phyloP scores from a whole-genome alignment of 176 grass and related monocot species.

The Dactylis glomerata region DNA sequence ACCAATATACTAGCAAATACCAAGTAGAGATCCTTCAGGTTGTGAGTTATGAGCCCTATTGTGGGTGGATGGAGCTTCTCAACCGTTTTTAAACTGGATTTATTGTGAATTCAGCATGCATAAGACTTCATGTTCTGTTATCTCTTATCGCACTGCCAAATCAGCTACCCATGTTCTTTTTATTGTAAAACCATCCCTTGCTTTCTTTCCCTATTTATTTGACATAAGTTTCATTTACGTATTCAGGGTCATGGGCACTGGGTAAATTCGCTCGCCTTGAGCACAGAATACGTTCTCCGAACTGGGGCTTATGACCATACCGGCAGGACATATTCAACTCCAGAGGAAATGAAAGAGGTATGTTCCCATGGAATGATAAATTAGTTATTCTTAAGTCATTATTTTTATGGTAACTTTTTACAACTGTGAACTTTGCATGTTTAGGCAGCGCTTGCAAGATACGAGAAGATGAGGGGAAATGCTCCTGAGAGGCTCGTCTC shows the following conservation, averaged over 20 bases:
- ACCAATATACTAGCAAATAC: not conserved
- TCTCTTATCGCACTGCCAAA: conserved; percentile 1
- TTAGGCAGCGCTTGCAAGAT: conserved; percentile 83
- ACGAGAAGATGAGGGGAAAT: conserved; percentile 81
- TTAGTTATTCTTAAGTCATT: not conserved
- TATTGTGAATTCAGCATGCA: conserved; percentile 1
- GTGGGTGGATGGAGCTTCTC: not conserved
- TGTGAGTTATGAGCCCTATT: not conserved
- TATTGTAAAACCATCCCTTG: not conserved
- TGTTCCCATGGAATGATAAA: not conserved
- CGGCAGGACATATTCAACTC: conserved; percentile 71
- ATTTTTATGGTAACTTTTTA: not conserved
- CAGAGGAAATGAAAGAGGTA: conserved; percentile 94
- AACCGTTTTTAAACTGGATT: conserved; percentile 1
- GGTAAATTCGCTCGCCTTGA: conserved; percentile 96
- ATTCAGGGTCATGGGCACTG: conserved; percentile 91
- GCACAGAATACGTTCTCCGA: conserved; percentile 97
- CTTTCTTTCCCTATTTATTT: not conserved
- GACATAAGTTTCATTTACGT: conserved; percentile 10
- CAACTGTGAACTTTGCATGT: conserved; percentile 1
- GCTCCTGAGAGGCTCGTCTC: conserved; percentile 92
- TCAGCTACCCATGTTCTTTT: not conserved
- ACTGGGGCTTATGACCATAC: conserved; percentile 94
- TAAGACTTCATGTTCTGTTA: not conserved
- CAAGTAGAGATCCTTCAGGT: not conserved